Percentiles rank a stretch among this genome's conserved stretches.
These are phyloP conservation scores for Phytopythium cucurbitacearum DNA, from an alignment of 352 stramenopile species.

Conservation along the genomic window DNA sequence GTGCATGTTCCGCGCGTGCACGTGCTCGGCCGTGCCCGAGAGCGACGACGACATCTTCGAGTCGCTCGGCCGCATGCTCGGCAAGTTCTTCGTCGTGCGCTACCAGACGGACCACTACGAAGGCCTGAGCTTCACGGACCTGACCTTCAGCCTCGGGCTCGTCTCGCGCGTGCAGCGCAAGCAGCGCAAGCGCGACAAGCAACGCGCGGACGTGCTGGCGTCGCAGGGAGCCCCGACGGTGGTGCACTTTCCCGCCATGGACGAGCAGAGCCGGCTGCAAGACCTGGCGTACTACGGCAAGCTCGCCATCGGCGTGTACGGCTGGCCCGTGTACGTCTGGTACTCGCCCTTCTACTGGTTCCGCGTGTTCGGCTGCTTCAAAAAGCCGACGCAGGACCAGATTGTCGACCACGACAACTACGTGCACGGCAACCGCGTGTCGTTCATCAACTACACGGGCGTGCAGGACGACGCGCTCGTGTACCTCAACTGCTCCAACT, in stretches of 20 bases:
- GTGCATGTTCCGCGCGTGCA: slow-evolving; percentile 55
- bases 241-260: slow-evolving; percentile 25
- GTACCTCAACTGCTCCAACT: slow-evolving; percentile 79
- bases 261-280: slow-evolving; percentile 40
- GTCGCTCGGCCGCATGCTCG: slow-evolving; percentile 51
- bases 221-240: slow-evolving; percentile 17
- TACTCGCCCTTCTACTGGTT: slow-evolving; percentile 73
- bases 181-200: slow-evolving; percentile 32
- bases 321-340: slow-evolving; percentile 75
- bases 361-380: slow-evolving; percentile 57
- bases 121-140: slow-evolving; percentile 64
- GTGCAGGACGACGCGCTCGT: slow-evolving; percentile 52
- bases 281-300: slow-evolving; percentile 64
- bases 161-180: slow-evolving; percentile 54
- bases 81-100: slow-evolving; percentile 72
- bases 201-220: slow-evolving; percentile 19
- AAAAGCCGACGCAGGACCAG: slow-evolving; percentile 28
- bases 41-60: slow-evolving; percentile 69
- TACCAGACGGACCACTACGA: slow-evolving; percentile 65
- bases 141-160: slow-evolving; percentile 64
- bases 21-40: slow-evolving; percentile 34
- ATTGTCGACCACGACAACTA: slow-evolving; percentile 65
- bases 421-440: slow-evolving; percentile 52
- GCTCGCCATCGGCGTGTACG: slow-evolving; percentile 74
- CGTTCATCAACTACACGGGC: slow-evolving; percentile 70